Percentiles rank a stretch among this genome's conserved stretches.
Conservation (phyloP, 768 basidiomycete genomes). For the Tricholoma furcatifolium region DNA sequence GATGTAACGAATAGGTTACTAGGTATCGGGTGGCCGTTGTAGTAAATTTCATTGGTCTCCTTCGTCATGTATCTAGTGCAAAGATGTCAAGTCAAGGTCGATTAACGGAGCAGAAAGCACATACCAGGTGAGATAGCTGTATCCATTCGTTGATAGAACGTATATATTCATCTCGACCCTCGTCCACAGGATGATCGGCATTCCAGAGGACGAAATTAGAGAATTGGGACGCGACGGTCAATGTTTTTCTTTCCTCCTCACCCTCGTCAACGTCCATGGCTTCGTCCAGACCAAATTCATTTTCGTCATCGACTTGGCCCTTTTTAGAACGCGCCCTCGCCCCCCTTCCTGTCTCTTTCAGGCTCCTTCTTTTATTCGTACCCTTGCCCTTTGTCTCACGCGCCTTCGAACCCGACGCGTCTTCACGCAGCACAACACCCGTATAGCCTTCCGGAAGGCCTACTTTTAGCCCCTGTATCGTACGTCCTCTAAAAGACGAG, state of each 20-base stretch:
- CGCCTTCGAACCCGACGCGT: conserved; percentile 6
- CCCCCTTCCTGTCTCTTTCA: conserved; percentile 12
- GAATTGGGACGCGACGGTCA: conserved; percentile 56
- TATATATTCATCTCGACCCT: conserved; percentile 69
- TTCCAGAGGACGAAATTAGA: conserved; percentile 74
- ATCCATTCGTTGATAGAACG: conserved; percentile 74
- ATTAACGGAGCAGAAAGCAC: conserved; percentile 14
- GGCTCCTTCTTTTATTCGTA: conserved; percentile 6
- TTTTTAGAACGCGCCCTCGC: conserved; percentile 27
- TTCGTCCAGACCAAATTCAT: conserved; percentile 26
- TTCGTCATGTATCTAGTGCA: conserved; percentile 20
- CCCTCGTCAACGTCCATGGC: conserved; percentile 28
- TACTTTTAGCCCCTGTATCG: conserved; percentile 64
- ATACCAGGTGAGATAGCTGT: conserved; percentile 58
- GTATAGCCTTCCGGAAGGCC: conserved; percentile 64
- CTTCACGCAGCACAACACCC: conserved; percentile 57
- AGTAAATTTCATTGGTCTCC: background rate
- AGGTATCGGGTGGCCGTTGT: too few relatives aligned
- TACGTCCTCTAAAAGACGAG: conserved; percentile 51
- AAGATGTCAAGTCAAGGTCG: background rate
- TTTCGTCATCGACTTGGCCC: conserved; percentile 21
- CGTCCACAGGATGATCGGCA: conserved; percentile 69
- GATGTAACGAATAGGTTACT: too few relatives aligned
- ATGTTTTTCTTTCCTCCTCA: conserved; percentile 26
- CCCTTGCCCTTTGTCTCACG: conserved; percentile 7